Conservation (phyloP, 768 basidiomycete species). For the Phylloporus sp. region DNA sequence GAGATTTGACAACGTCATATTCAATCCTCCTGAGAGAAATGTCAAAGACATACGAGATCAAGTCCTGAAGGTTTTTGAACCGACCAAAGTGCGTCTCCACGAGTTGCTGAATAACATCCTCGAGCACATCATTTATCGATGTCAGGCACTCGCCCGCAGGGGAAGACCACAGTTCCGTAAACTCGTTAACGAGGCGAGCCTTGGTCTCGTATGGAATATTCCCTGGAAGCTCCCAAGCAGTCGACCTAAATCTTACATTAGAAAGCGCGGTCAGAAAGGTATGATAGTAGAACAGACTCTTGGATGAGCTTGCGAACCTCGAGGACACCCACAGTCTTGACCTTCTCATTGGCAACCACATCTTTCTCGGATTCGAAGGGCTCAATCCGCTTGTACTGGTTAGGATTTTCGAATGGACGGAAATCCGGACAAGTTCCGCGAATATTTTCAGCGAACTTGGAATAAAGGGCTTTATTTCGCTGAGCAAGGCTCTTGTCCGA, state of each 20-base stretch:
- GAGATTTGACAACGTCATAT: background rate
- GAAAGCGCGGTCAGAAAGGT: background rate
- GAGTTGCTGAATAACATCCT: constrained; percentile 26
- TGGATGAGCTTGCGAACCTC: constrained; percentile 35
- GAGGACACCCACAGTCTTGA: constrained; percentile 25
- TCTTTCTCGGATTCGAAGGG: constrained; percentile 8
- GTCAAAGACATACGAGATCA: constrained; percentile 33
- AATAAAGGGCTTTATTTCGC: constrained; percentile 31
- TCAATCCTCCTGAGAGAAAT: background rate
- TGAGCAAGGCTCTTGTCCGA: constrained; percentile 37
- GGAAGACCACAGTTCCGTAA: constrained; percentile 34
- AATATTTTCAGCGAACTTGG: constrained; percentile 32
- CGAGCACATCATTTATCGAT: constrained; percentile 29
- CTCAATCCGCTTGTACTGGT: constrained; percentile 10
- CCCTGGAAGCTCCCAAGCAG: constrained; percentile 41
- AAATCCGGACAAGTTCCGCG: constrained; percentile 42
- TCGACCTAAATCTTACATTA: constrained; percentile 27
- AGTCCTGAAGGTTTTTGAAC: constrained; percentile 33
- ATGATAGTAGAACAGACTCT: constrained; percentile 26
- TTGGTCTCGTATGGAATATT: constrained; percentile 42
- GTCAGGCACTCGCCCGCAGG: constrained; percentile 36
- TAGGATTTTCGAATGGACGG: constrained; percentile 25
- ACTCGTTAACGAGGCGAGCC: constrained; percentile 31
- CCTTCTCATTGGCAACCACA: background rate
- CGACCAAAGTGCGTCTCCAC: constrained; percentile 38